Evolutionary conservation across 352 stramenopile genomes (phyloP).

Genomic region (Stramenopiles sp.): DNA sequence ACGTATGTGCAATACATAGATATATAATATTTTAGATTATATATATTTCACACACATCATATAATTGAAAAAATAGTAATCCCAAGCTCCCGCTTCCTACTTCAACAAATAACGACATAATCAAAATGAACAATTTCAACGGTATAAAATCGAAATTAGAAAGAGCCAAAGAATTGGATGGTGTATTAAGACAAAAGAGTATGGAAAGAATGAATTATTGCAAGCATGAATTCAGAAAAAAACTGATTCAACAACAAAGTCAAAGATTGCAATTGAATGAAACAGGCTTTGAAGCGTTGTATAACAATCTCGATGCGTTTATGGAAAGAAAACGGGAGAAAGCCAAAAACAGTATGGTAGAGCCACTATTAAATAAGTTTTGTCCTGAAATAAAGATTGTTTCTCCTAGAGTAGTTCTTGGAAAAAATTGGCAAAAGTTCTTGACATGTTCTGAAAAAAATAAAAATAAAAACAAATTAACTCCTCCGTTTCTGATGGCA

Average conservation of each 20-base stretch:
- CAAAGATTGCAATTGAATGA: neutral
- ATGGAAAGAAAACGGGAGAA: neutral
- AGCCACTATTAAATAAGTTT: neutral
- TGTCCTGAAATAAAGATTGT: neutral
- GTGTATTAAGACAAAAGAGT: neutral
- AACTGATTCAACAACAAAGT: neutral
- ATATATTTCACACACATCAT: no score
- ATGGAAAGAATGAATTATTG: no score
- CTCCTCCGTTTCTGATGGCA: neutral
- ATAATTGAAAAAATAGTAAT: no score
- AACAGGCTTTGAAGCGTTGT: neutral
- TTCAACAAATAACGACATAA: no score
- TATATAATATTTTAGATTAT: no score
- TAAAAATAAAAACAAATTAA: constrained; percentile 2
- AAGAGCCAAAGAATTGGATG: neutral
- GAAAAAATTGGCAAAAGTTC: neutral
- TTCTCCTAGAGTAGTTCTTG: neutral
- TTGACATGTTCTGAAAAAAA: neutral
- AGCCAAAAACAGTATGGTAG: neutral
- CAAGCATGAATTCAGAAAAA: neutral
- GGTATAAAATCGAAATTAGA: neutral
- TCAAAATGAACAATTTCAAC: no score
- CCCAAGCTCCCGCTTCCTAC: no score
- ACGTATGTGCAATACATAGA: no score
- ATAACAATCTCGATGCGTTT: neutral